phyloP scores from a whole-genome alignment of 805 yeast genomes.

The Metahyphopichia silvanorum region DNA sequence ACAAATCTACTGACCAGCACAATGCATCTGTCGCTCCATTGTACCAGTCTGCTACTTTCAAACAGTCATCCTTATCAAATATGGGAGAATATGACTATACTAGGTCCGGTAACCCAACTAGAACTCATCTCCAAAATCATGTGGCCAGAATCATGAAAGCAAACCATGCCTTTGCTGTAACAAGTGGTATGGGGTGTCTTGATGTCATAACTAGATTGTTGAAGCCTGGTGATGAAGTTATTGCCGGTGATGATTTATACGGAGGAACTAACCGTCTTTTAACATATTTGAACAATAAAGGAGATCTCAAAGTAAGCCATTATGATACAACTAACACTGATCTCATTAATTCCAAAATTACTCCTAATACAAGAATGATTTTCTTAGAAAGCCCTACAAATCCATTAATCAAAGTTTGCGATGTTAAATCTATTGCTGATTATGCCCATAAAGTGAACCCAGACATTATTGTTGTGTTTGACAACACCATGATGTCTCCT shows the following conservation, averaged over 20 bases:
- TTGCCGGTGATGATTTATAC: conserved; percentile 92
- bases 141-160: conserved; percentile 77
- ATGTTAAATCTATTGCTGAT: conserved; percentile 63
- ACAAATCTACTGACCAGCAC: conserved; percentile 62
- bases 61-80: conserved; percentile 66
- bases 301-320: conserved; percentile 65
- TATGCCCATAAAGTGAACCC: conserved; percentile 69
- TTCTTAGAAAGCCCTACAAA: conserved; percentile 91
- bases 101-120: conserved; percentile 91
- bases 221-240: conserved; percentile 81
- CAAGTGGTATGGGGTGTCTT: conserved; percentile 90
- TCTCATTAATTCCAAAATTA: conserved; percentile 54
- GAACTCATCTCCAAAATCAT: conserved; percentile 76
- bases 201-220: conserved; percentile 79
- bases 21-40: conserved; percentile 84
- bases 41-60: conserved; percentile 93
- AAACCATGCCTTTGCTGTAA: conserved; percentile 73
- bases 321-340: conserved; percentile 77
- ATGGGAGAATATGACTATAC: conserved; percentile 77
- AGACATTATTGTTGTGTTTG: conserved; percentile 73
- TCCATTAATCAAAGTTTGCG: conserved; percentile 86
- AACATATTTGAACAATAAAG: conserved; percentile 63
- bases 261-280: conserved; percentile 91
- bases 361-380: conserved; percentile 64
- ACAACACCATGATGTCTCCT: conserved; percentile 97